Evolutionary conservation across 2,329 filamentous ascomycete genomes (phyloP).

Genomic region (Colletotrichum theobromicola): DNA sequence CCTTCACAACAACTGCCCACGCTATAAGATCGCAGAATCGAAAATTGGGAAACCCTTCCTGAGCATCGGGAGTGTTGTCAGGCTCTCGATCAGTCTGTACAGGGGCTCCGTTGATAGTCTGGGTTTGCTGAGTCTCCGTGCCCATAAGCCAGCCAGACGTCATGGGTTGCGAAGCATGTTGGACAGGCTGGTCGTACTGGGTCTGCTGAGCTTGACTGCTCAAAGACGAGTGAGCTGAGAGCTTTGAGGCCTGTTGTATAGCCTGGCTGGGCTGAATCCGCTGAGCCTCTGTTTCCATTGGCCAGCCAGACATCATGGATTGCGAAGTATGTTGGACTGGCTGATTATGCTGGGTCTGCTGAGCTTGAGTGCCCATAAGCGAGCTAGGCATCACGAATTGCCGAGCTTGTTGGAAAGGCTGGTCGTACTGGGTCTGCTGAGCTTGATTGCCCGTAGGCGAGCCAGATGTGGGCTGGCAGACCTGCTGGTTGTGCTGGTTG

Average conservation of each 20-base stretch:
- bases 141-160: background rate
- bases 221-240: no score
- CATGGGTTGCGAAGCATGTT: background rate
- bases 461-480: background rate
- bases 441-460: background rate
- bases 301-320: background rate
- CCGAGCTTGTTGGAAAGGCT: no score
- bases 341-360: no score
- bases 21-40: background rate
- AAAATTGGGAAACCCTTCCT: no score
- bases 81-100: background rate
- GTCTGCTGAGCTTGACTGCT: no score
- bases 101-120: background rate
- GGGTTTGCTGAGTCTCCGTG: background rate
- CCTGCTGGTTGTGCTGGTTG: no score
- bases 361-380: no score
- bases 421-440: background rate
- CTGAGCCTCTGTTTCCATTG: background rate
- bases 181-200: no score
- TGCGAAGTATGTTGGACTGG: background rate
- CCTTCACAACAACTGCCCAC: background rate
- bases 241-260: no score
- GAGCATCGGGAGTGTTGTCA: background rate
- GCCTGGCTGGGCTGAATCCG: no score
- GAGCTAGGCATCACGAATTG: no score